Conservation (phyloP, 164 flowering plant species). For the Litsea cubeba region DNA sequence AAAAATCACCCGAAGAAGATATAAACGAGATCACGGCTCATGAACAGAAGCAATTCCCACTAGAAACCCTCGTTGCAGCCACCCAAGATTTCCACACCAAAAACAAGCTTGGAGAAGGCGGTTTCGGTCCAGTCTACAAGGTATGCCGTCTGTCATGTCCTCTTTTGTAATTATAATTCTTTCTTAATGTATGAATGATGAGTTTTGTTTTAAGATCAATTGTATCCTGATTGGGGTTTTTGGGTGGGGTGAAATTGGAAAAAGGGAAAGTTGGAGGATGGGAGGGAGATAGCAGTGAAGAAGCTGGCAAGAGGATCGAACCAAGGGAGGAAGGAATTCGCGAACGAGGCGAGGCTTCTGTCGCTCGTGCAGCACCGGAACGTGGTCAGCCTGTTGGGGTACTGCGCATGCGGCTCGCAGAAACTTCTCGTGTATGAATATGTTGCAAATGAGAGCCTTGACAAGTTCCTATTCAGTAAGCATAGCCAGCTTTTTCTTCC, state of each 20-base stretch:
- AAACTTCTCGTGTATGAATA: slow-evolving; percentile 90
- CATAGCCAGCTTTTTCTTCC: no score
- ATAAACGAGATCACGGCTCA: slow-evolving; percentile 64
- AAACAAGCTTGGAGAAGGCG: slow-evolving; percentile 83
- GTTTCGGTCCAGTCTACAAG: slow-evolving; percentile 72
- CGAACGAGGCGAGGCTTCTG: slow-evolving; percentile 70
- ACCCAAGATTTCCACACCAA: slow-evolving; percentile 58
- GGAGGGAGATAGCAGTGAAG: slow-evolving; percentile 92
- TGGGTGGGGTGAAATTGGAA: neutral
- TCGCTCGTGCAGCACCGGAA: slow-evolving; percentile 89
- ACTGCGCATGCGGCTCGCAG: slow-evolving; percentile 60
- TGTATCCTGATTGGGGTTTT: neutral
- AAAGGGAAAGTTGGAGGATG: slow-evolving; percentile 73
- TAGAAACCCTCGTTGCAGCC: slow-evolving; percentile 51
- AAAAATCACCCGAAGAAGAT: slow-evolving; percentile 33
- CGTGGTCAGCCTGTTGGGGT: slow-evolving; percentile 79
- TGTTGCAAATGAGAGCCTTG: slow-evolving; percentile 72
- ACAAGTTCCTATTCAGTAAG: slow-evolving; percentile 66
- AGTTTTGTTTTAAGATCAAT: neutral
- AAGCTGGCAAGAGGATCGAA: slow-evolving; percentile 58
- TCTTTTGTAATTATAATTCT: neutral
- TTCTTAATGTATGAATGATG: no score
- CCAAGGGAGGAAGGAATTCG: slow-evolving; percentile 82
- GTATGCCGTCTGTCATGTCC: slow-evolving; percentile 6
- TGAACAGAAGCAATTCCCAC: slow-evolving; percentile 62